Conservation (phyloP, 139 green algal genomes). For the Desmodesmus armatus region DNA sequence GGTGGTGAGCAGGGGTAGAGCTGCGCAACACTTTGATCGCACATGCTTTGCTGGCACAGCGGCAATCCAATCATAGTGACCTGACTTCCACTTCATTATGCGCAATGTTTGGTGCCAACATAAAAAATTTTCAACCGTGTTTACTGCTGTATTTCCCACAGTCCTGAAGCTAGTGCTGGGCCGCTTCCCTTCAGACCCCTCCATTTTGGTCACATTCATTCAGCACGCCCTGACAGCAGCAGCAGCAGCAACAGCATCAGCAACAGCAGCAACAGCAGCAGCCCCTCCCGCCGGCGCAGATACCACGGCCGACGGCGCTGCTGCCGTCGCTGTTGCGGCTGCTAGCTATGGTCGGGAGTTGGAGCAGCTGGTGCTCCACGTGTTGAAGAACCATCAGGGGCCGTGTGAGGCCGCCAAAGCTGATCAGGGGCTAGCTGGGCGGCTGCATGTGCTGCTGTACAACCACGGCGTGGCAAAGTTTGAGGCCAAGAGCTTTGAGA, state of each 20-base stretch:
- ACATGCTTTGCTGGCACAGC: neutral
- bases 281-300: neutral
- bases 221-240: constrained; percentile 15
- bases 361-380: constrained; percentile 5
- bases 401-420: neutral
- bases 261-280: neutral
- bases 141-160: constrained; percentile 21
- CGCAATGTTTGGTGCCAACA: neutral
- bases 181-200: constrained; percentile 13
- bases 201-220: neutral
- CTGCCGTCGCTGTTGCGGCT: neutral
- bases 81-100: neutral
- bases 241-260: neutral
- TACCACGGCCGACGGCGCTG: neutral
- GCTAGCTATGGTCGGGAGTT: neutral
- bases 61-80: neutral
- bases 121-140: neutral
- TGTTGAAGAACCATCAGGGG: neutral
- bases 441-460: constrained; percentile 13
- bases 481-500: neutral
- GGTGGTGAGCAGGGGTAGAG: no score
- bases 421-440: neutral
- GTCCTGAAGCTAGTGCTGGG: constrained; percentile 24
- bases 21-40: neutral
- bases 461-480: neutral